Base-by-base conservation (phyloP, 2,329 filamentous ascomycete species). In the Plectosphaerella plurivora region DNA sequence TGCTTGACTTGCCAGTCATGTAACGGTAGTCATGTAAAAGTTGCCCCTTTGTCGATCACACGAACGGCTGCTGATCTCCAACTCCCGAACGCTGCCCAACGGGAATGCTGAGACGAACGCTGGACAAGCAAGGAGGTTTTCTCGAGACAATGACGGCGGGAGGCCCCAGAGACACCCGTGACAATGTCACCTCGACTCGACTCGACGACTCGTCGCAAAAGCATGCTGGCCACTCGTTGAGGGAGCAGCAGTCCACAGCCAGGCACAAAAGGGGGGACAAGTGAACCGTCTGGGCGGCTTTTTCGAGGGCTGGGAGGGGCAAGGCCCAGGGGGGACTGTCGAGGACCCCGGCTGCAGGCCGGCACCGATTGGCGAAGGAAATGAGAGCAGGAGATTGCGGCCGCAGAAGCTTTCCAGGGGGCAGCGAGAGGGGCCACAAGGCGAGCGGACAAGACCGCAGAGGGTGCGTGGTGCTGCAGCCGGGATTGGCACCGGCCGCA, bases 361-460 rank as follows among this genome's bases (percentile, higher is more conserved):
- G 33, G 33, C 28, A 37, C 16, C 35, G 46, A 48, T 48, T 22
- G 36, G 47, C 41, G 41, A 42, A 41, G 47, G 22, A 39, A 49
- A 49, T 41, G 36, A 39, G 41, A 14, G 22, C 35, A 49, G 47
- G 47, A 49, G 36, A 49, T 49, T 49, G 47, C 35, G 36, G 47
- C 14, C 14, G 47, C 47, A 49, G 47, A 49, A 41, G 47, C 47
- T 41, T 49, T 37, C 47, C 36, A 44, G 41, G 41, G 41, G 41
- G 6, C 41, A 16, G 37, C 11, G 14, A 18, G 15, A 41, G 37
- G 37, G 37, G 16, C 10, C 41, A 44, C 41, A 44, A 44, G 41
- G n/a, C 41, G 41, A 12, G n/a, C 18, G 16, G 41, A 16, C 41
- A 5, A 20, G n/a, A 44, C 28, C 28, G 9, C 28, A 33, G 7